These are phyloP conservation scores for Saturnispora sanitii DNA, from an alignment of 805 yeast species.

Conservation along the genomic window DNA sequence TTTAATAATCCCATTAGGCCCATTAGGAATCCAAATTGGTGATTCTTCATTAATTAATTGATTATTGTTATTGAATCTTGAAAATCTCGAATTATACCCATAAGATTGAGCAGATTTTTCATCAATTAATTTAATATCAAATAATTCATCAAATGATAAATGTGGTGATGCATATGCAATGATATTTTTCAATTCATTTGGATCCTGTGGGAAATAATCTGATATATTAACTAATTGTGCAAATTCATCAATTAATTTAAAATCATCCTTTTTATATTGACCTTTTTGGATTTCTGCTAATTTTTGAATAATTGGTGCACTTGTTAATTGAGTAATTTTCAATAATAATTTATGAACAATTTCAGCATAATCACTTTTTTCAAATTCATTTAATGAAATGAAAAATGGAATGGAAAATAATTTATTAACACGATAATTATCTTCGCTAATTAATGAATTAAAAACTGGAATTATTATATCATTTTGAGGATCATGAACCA, in stretches of 20 bases:
- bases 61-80: not conserved
- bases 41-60: not conserved
- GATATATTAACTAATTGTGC: slow-evolving; percentile 1
- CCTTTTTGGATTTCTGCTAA: slow-evolving; percentile 14
- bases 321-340: slow-evolving; percentile 38
- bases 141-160: slow-evolving; percentile 3
- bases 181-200: slow-evolving; percentile 2
- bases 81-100: slow-evolving; percentile 2
- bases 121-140: slow-evolving; percentile 4
- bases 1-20: slow-evolving; percentile 1
- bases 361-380: slow-evolving; percentile 43
- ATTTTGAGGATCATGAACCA: slow-evolving; percentile 30
- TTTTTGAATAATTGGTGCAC: slow-evolving; percentile 29
- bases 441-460: slow-evolving; percentile 32
- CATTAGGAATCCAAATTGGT: slow-evolving; percentile 8
- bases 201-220: not conserved
- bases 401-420: slow-evolving; percentile 75
- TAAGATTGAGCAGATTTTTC: not conserved
- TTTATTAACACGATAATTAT: slow-evolving; percentile 27
- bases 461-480: slow-evolving; percentile 55
- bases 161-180: slow-evolving; percentile 9
- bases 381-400: slow-evolving; percentile 44
- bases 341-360: slow-evolving; percentile 50
- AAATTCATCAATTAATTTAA: slow-evolving; percentile 17
- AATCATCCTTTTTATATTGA: slow-evolving; percentile 18